Evolutionary conservation across 2,329 filamentous ascomycete genomes (phyloP).

Genomic region (Capronia americana): DNA sequence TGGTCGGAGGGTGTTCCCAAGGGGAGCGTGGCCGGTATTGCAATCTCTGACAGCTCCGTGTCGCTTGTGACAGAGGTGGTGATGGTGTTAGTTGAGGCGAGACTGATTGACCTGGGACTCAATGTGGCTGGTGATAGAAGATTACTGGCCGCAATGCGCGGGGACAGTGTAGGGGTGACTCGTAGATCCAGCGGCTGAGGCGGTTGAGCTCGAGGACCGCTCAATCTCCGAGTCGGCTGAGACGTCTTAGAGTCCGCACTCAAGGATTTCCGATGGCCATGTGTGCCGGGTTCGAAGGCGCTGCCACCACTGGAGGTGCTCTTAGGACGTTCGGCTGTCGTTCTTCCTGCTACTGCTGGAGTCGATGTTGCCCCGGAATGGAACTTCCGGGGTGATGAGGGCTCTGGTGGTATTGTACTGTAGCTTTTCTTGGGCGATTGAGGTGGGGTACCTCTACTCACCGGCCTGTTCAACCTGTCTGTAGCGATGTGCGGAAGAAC

Average conservation of each 20-base stretch:
- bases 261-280: constrained; percentile 34
- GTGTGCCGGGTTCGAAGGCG: neutral
- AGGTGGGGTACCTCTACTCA: constrained; percentile 20
- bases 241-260: constrained; percentile 33
- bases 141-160: constrained; percentile 16
- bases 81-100: constrained; percentile 36
- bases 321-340: constrained; percentile 26
- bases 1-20: constrained; percentile 12
- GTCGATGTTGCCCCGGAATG: constrained; percentile 9
- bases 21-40: constrained; percentile 10
- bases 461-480: neutral
- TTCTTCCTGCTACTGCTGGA: constrained; percentile 16
- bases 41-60: constrained; percentile 27
- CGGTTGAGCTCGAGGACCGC: constrained; percentile 11
- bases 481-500: constrained; percentile 19
- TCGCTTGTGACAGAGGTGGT: constrained; percentile 34
- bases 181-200: constrained; percentile 29
- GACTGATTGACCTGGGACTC: constrained; percentile 38
- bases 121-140: constrained; percentile 31
- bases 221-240: constrained; percentile 14
- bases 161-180: constrained; percentile 15
- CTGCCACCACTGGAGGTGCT: constrained; percentile 16
- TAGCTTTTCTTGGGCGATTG: constrained; percentile 27
- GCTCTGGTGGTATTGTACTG: constrained; percentile 4
- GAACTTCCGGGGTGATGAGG: constrained; percentile 26